Percentiles rank a stretch among this genome's conserved stretches.
Conservation (phyloP, 1,284 basidiomycete species). For the Rhodotorula sp. region DNA sequence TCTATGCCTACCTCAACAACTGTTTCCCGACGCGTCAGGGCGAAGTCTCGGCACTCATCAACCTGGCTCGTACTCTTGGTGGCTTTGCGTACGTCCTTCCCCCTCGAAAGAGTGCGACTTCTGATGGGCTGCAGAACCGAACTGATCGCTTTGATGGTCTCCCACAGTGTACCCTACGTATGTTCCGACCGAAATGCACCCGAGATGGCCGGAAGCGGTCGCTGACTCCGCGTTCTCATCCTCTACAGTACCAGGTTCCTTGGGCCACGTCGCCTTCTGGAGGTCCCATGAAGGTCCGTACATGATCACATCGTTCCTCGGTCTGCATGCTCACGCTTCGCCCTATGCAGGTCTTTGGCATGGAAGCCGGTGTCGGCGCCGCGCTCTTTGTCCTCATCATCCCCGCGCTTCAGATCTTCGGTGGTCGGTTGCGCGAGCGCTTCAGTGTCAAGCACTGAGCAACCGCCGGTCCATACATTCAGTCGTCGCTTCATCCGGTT, state of each 20-base stretch:
- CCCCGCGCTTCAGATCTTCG: constrained; percentile 59
- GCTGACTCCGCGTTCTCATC: constrained; percentile 54
- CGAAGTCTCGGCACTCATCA: constrained; percentile 63
- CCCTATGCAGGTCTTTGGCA: constrained; percentile 53
- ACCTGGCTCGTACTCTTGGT: constrained; percentile 61
- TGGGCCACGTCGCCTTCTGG: not conserved
- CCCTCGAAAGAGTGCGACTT: not conserved
- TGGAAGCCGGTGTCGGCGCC: constrained; percentile 62
- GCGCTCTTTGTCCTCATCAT: constrained; percentile 61
- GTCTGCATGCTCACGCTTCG: no score
- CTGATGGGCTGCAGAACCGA: not conserved
- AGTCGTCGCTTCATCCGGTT: not conserved
- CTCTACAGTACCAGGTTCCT: constrained; percentile 62
- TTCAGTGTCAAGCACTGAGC: constrained; percentile 16
- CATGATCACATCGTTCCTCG: no score
- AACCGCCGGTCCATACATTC: no score
- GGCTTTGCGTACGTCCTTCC: constrained; percentile 42
- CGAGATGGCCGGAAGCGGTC: not conserved
- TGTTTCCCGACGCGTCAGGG: constrained; percentile 59
- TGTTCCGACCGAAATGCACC: not conserved
- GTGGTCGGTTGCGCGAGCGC: constrained; percentile 52
- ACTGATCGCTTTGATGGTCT: not conserved
- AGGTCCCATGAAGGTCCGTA: not conserved
- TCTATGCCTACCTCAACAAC: constrained; percentile 56
- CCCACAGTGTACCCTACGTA: not conserved